phyloP scores from a whole-genome alignment of 176 grass and related monocot species.

The Hsuehochloa calcarea region DNA sequence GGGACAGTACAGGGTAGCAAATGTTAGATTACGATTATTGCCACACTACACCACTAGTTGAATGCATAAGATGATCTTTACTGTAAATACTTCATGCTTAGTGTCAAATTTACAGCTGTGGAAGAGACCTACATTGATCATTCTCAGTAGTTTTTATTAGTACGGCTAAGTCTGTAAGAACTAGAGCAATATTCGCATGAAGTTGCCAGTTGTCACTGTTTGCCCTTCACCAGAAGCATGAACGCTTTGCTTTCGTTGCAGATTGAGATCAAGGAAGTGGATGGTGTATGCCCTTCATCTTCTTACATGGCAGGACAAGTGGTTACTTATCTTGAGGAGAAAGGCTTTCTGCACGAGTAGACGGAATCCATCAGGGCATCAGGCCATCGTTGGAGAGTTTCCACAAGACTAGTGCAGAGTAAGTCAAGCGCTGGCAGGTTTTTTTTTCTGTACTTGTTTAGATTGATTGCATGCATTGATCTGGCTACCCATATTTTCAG shows the following conservation, averaged over 20 bases:
- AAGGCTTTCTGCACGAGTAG: conserved; percentile 75
- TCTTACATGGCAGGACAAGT: conserved; percentile 72
- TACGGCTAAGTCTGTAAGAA: background rate
- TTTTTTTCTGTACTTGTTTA: background rate
- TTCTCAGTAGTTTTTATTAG: background rate
- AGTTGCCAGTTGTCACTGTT: background rate
- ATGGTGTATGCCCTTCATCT: conserved; percentile 74
- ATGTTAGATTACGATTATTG: background rate
- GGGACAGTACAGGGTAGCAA: background rate
- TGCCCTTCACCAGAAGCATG: background rate
- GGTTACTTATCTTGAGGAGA: conserved; percentile 83
- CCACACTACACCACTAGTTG: background rate
- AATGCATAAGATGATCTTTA: background rate
- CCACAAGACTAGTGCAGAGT: conserved; percentile 9
- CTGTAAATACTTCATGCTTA: background rate
- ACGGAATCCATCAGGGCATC: background rate
- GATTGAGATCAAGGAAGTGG: conserved; percentile 92
- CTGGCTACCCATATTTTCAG: background rate
- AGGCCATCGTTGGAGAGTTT: background rate
- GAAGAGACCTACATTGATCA: background rate
- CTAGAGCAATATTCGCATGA: background rate
- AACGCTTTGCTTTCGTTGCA: conserved; percentile 28
- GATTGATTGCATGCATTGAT: background rate
- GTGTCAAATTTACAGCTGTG: background rate
- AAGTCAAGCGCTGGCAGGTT: background rate